Evolutionary conservation across 306 rosid genomes (phyloP).

Genomic region (Urtica urens): DNA sequence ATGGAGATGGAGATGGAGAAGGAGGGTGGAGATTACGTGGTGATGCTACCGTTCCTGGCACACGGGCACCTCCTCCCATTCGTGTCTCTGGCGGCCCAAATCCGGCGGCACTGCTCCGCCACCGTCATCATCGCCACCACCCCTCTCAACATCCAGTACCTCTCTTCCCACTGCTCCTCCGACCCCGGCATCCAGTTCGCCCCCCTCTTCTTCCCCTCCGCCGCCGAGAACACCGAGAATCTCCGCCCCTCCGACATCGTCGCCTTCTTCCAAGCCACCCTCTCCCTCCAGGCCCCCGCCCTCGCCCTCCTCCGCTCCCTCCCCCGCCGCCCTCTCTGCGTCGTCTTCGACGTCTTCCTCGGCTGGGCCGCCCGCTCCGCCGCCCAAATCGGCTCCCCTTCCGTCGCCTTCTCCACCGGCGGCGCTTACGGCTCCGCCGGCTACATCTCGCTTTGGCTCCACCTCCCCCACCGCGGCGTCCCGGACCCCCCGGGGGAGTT

Average conservation of each 20-base stretch:
- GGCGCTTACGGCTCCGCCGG: slow-evolving; percentile 69
- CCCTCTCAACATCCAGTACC: slow-evolving; percentile 47
- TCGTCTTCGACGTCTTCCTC: slow-evolving; percentile 39
- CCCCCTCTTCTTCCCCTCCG: slow-evolving; percentile 29
- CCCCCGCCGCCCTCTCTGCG: slow-evolving; percentile 28
- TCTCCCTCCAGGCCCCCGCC: slow-evolving; percentile 38
- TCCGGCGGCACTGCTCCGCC: slow-evolving; percentile 30
- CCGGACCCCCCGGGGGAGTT: slow-evolving; percentile 29
- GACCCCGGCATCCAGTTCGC: slow-evolving; percentile 27
- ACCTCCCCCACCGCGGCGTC: slow-evolving; percentile 43
- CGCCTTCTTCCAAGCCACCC: slow-evolving; percentile 26
- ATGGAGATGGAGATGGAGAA: neutral
- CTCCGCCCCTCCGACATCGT: slow-evolving; percentile 15
- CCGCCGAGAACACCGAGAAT: slow-evolving; percentile 47
- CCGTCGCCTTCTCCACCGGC: slow-evolving; percentile 39
- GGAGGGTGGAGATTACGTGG: slow-evolving; percentile 19
- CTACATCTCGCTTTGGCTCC: slow-evolving; percentile 44
- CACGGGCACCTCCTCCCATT: slow-evolving; percentile 76
- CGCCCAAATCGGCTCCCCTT: slow-evolving; percentile 23
- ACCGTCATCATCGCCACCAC: slow-evolving; percentile 55
- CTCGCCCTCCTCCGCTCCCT: slow-evolving; percentile 22
- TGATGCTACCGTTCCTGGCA: slow-evolving; percentile 63
- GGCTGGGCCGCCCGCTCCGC: slow-evolving; percentile 53
- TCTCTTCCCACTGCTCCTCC: slow-evolving; percentile 35
- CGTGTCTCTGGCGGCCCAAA: slow-evolving; percentile 39